phyloP scores from a whole-genome alignment of 176 grass and related monocot genomes.

The Hordeum marinum region DNA sequence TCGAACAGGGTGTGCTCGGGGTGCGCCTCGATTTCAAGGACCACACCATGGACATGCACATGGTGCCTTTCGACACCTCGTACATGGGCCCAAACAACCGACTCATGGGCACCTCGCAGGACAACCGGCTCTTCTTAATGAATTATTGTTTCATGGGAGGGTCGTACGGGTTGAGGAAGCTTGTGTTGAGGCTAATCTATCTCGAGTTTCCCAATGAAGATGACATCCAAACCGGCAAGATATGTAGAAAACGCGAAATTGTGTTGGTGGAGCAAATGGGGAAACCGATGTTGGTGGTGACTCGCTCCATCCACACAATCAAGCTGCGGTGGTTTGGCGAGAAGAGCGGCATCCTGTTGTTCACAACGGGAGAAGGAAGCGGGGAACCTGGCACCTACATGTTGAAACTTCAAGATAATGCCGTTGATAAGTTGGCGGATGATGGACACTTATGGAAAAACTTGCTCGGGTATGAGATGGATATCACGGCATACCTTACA shows the following conservation, averaged over 20 bases:
- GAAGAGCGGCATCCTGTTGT: background rate
- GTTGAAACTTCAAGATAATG: background rate
- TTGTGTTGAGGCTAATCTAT: too few species aligned
- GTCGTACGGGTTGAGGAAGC: background rate
- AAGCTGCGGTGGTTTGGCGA: background rate
- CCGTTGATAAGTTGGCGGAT: background rate
- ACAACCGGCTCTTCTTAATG: conserved; percentile 16
- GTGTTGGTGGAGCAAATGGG: background rate
- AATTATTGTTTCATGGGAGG: too few species aligned
- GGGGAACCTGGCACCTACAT: background rate
- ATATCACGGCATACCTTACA: background rate
- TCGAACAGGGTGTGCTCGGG: background rate
- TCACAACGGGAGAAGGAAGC: background rate
- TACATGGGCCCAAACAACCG: background rate
- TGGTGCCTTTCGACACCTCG: background rate
- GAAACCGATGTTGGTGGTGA: background rate
- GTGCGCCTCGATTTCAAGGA: background rate
- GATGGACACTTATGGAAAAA: background rate
- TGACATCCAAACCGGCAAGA: background rate
- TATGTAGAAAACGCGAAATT: background rate
- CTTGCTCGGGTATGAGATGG: conserved; percentile 4
- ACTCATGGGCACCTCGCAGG: conserved; percentile 48
- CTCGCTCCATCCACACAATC: background rate
- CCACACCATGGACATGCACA: background rate
- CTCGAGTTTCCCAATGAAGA: background rate